Evolutionary conservation across 1,139 yeast genomes (phyloP).

Genomic region (Cylindricascospora bacillispora): DNA sequence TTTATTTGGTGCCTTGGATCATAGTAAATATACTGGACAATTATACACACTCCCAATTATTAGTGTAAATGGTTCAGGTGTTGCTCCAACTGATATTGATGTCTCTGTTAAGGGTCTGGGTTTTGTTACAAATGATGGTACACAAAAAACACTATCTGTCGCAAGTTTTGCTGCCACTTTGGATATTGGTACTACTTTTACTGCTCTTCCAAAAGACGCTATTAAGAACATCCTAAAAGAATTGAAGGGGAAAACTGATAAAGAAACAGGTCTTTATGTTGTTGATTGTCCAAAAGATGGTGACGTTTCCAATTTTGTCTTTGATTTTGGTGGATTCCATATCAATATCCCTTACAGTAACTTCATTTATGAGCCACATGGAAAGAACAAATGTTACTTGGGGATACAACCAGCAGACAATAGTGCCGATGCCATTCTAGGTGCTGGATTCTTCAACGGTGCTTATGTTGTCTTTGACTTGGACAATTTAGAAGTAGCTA

Average conservation of each 20-base stretch:
- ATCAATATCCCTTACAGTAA: slow-evolving; percentile 36
- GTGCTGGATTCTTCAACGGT: slow-evolving; percentile 59
- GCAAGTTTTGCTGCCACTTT: slow-evolving; percentile 34
- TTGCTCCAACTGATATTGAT: slow-evolving; percentile 32
- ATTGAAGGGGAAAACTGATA: slow-evolving; percentile 29
- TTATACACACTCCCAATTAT: slow-evolving; percentile 35
- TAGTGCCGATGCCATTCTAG: slow-evolving; percentile 36
- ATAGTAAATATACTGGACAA: slow-evolving; percentile 36
- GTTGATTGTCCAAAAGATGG: slow-evolving; percentile 19
- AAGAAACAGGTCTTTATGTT: slow-evolving; percentile 12
- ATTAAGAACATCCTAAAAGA: slow-evolving; percentile 28
- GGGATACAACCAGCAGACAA: slow-evolving; percentile 25
- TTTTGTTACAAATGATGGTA: slow-evolving; percentile 21
- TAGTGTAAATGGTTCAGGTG: slow-evolving; percentile 26
- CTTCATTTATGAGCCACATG: no score
- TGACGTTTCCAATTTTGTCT: slow-evolving; percentile 22
- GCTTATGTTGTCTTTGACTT: slow-evolving; percentile 72
- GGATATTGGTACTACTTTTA: slow-evolving; percentile 58
- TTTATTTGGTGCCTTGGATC: slow-evolving; percentile 49
- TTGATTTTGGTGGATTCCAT: slow-evolving; percentile 40
- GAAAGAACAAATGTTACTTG: slow-evolving; percentile 24
- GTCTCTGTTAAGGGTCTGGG: slow-evolving; percentile 34
- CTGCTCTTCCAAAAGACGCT: slow-evolving; percentile 36
- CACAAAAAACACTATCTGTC: slow-evolving; percentile 16
- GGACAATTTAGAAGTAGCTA: slow-evolving; percentile 46